Percentiles rank a stretch among this genome's conserved stretches.
These are phyloP conservation scores for Acaromyces ingoldii DNA, from an alignment of 1,284 basidiomycete genomes.

Conservation along the genomic window DNA sequence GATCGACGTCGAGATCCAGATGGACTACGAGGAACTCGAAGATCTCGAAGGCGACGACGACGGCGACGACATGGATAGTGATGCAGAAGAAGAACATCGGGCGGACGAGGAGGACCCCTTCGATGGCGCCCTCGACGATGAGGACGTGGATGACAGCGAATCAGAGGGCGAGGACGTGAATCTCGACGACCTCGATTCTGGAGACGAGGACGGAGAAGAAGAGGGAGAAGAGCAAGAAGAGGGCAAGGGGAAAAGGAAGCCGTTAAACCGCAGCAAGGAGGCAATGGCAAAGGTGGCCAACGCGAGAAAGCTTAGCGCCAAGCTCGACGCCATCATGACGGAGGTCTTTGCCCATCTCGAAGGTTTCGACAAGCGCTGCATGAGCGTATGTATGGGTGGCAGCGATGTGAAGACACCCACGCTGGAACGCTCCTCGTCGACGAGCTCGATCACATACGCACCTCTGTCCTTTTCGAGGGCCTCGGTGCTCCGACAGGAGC, in stretches of 20 bases:
- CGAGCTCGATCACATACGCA: constrained; percentile 6
- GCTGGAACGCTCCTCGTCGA: background rate
- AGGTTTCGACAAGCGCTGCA: constrained; percentile 35
- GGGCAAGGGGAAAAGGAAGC: constrained; percentile 23
- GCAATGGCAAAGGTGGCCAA: too few species aligned
- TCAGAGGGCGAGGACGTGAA: constrained; percentile 3
- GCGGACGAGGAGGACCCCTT: constrained; percentile 70
- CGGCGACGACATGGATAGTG: constrained; percentile 58
- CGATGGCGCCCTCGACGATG: constrained; percentile 63
- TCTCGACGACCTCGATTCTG: constrained; percentile 15
- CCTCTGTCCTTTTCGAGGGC: background rate
- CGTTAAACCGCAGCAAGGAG: too few species aligned
- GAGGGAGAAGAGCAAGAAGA: constrained; percentile 35
- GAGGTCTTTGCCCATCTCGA: constrained; percentile 78
- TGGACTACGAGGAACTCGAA: background rate
- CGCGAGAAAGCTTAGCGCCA: constrained; percentile 54
- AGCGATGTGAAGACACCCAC: background rate
- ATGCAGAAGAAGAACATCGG: constrained; percentile 54
- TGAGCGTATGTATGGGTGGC: background rate
- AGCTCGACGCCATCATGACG: constrained; percentile 81
- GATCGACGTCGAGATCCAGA: constrained; percentile 79
- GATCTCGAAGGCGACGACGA: background rate
- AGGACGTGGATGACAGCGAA: constrained; percentile 56
- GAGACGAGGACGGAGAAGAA: constrained; percentile 43
- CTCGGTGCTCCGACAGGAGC: constrained; percentile 18